phyloP scores from a whole-genome alignment of 1,139 yeast genomes.

The Debaryomyces coudertii region DNA sequence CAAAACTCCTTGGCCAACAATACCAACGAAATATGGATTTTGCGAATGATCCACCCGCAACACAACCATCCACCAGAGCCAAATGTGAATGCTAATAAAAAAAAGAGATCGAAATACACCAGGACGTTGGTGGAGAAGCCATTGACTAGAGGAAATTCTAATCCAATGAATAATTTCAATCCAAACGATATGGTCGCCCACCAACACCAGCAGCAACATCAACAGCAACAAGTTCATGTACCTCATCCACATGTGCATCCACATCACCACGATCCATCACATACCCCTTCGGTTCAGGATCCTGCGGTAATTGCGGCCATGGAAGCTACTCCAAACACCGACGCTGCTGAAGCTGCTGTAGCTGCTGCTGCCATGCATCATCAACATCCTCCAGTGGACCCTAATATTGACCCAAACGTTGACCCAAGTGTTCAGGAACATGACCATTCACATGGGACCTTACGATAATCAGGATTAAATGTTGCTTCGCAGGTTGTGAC shows the following conservation, averaged over 20 bases:
- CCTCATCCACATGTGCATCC: slow-evolving; percentile 19
- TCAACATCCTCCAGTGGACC: slow-evolving; percentile 39
- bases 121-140: slow-evolving; percentile 53
- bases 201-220: slow-evolving; percentile 21
- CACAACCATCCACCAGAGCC: slow-evolving; percentile 55
- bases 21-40: slow-evolving; percentile 47
- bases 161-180: slow-evolving; percentile 24
- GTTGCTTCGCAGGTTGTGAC: background rate
- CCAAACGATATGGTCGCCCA: slow-evolving; percentile 24
- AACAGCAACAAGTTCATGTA: slow-evolving; percentile 16
- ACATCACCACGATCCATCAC: slow-evolving; percentile 28
- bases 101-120: slow-evolving; percentile 44
- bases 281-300: slow-evolving; percentile 42
- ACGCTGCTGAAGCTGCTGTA: slow-evolving; percentile 34
- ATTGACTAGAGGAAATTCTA: slow-evolving; percentile 33
- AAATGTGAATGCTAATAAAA: slow-evolving; percentile 30
- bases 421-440: slow-evolving; percentile 51
- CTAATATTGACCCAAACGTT: slow-evolving; percentile 49
- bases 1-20: slow-evolving; percentile 10
- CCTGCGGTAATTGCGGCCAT: slow-evolving; percentile 53
- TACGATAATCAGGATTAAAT: slow-evolving; percentile 9
- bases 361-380: slow-evolving; percentile 31
- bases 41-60: slow-evolving; percentile 52
- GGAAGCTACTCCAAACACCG: slow-evolving; percentile 36
- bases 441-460: slow-evolving; percentile 38